Percentiles rank a stretch among this genome's conserved stretches.
These are phyloP conservation scores for Microcyclospora pomicola DNA, from an alignment of 2,329 filamentous ascomycete species.

Conservation along the genomic window DNA sequence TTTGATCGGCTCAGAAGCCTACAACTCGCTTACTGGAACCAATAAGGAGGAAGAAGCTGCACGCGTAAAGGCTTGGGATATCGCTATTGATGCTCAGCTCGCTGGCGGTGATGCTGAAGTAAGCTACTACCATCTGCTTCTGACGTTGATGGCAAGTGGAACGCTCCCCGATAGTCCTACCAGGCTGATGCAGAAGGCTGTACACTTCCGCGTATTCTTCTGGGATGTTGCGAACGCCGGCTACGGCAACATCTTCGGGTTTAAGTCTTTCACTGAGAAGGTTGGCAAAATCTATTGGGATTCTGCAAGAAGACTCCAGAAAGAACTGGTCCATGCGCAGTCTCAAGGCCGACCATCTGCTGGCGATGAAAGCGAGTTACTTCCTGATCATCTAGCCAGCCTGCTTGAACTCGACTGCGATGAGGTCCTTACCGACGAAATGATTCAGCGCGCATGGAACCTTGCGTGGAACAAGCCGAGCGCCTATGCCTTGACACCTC, in stretches of 20 bases:
- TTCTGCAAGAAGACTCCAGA: slow-evolving; percentile 54
- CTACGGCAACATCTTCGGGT: slow-evolving; percentile 48
- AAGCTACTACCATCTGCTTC: slow-evolving; percentile 69
- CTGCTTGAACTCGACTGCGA: slow-evolving; percentile 71
- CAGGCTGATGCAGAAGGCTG: slow-evolving; percentile 77
- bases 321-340: slow-evolving; percentile 19
- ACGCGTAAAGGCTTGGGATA: slow-evolving; percentile 81
- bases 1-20: slow-evolving; percentile 60
- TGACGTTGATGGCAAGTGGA: slow-evolving; percentile 77
- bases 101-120: slow-evolving; percentile 83
- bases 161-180: slow-evolving; percentile 73
- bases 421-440: slow-evolving; percentile 60
- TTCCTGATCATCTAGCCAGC: slow-evolving; percentile 62
- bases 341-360: slow-evolving; percentile 10
- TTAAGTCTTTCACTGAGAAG: slow-evolving; percentile 57
- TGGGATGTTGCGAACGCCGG: slow-evolving; percentile 61
- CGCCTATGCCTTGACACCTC: slow-evolving; percentile 48
- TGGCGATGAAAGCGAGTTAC: slow-evolving; percentile 40
- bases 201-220: slow-evolving; percentile 79
- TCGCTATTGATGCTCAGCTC: slow-evolving; percentile 83
- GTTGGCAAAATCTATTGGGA: slow-evolving; percentile 70
- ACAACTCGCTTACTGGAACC: slow-evolving; percentile 64
- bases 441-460: slow-evolving; percentile 78
- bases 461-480: slow-evolving; percentile 76
- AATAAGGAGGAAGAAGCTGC: slow-evolving; percentile 76